These are phyloP conservation scores for Neostapfia colusana DNA, from an alignment of 176 grass and related monocot genomes.

Conservation along the genomic window DNA sequence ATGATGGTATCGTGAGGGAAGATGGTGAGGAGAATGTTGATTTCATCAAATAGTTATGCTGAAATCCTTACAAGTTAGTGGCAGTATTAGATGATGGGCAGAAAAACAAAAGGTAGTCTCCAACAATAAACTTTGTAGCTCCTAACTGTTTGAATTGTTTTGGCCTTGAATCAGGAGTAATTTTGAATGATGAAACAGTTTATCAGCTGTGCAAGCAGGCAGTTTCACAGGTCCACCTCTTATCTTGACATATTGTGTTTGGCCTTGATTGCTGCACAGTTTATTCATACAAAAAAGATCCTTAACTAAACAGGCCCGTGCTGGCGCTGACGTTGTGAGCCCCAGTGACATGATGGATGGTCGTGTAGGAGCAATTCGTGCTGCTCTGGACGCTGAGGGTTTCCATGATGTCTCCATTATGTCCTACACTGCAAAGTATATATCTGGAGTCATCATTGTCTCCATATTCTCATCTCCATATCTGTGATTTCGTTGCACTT, in stretches of 20 bases:
- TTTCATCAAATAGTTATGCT: neutral
- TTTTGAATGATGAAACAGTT: constrained; percentile 97
- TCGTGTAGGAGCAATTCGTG: constrained; percentile 79
- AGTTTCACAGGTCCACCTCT: constrained; percentile 75
- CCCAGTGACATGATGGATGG: constrained; percentile 99
- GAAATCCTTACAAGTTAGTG: neutral
- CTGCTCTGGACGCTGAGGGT: constrained; percentile 91
- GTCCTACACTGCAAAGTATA: constrained; percentile 97
- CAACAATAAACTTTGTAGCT: neutral
- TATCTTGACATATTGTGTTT: constrained; percentile 23
- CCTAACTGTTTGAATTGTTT: constrained; percentile 25
- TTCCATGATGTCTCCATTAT: constrained; percentile 96
- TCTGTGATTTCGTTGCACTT: neutral
- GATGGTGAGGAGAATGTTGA: constrained; percentile 63
- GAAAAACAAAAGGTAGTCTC: neutral
- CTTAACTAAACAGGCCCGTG: constrained; percentile 64
- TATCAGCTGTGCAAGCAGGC: constrained; percentile 98
- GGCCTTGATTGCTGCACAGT: neutral
- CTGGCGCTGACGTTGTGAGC: constrained; percentile 94
- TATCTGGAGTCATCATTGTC: neutral
- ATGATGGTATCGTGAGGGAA: constrained; percentile 97
- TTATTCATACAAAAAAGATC: neutral
- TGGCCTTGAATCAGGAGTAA: constrained; percentile 61
- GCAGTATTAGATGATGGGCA: neutral
- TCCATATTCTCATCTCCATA: constrained; percentile 1